A percentile compares a stretch with the other conserved stretches of the same genome.
phyloP scores from a whole-genome alignment of 805 yeast species.

The Candida suzukii region DNA sequence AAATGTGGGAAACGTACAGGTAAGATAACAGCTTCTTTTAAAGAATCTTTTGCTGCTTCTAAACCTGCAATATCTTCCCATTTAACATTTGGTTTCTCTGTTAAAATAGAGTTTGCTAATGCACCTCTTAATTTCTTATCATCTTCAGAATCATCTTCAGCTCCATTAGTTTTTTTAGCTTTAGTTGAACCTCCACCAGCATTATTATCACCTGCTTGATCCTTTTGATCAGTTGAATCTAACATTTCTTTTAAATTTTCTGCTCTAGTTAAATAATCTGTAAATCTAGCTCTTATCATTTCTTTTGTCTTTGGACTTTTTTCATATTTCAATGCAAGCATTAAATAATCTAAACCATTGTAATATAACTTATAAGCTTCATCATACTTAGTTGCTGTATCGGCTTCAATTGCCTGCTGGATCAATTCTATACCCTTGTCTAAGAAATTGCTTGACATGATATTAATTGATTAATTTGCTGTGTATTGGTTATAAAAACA shows the following conservation, averaged over 20 bases:
- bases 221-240: constrained; percentile 47
- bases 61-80: constrained; percentile 98
- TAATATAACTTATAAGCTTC: constrained; percentile 92
- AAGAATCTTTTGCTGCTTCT: constrained; percentile 91
- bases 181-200: constrained; percentile 53
- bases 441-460: constrained; percentile 53
- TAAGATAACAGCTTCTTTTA: constrained; percentile 93
- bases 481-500: no score
- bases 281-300: constrained; percentile 77
- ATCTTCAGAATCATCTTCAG: constrained; percentile 68
- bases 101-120: constrained; percentile 80
- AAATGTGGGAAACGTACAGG: constrained; percentile 96
- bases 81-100: constrained; percentile 85
- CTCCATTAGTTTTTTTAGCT: constrained; percentile 39
- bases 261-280: constrained; percentile 87
- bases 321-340: constrained; percentile 93
- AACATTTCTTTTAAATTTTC: constrained; percentile 89
- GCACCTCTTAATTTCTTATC: constrained; percentile 88
- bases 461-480: no score
- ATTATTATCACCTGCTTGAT: constrained; percentile 43
- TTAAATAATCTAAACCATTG: constrained; percentile 87
- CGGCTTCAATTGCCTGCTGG: constrained; percentile 92
- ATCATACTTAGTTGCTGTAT: constrained; percentile 79
- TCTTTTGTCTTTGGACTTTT: constrained; percentile 87
- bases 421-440: constrained; percentile 93